Base-by-base conservation (phyloP, 306 rosid species). In the Ormosia emarginata region DNA sequence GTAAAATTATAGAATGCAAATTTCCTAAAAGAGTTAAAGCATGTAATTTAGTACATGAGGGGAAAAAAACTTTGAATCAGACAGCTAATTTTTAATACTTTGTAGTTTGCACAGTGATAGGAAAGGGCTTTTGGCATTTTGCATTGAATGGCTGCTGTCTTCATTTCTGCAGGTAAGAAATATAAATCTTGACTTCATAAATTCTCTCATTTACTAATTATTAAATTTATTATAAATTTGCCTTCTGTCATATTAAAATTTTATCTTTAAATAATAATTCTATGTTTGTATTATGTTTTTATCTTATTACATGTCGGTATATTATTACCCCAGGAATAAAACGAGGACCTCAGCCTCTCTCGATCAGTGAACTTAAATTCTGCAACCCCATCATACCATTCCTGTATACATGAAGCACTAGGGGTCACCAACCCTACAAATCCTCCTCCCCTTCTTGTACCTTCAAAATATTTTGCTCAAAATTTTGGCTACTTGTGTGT, bases 341-440 rank as follows among this genome's bases (percentile, higher is more conserved):
- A 58, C 24, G 40, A 41, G 40, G 67, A 29, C 73, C 12, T 58
- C 8, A 67, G 9, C 15, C 49, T 10, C 36, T n/a, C 4, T 43
- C n/a, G n/a, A n/a, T n/a, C 8, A 15, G 30, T 36, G 67, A 29
- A 61, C 82, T 46, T 32, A 13, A 40, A 69, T 70, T 18, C 18
- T 52, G 52, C 77, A 44, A 33, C 29, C 29, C 68, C 61, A 17
- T 37, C 64, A 52, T 65, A 73, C 43, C 80, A 63, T 46, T 76
- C 61, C 65, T 17, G 41, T 59, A 17, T 33, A 66, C 33, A 50
- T 32, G 52, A 47, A 78, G 29, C 81, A 74, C 8, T 74, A 65
- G 69, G 80, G 61, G 65, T 78, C 71, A 65, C 84, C 84, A 79
- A 74, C 78, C 81, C 85, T 81, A 81, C 80, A 77, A 56, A 81